Conservation (phyloP, 2,329 filamentous ascomycete species). For the Ophiocordyceps polyrhachis-furcata region DNA sequence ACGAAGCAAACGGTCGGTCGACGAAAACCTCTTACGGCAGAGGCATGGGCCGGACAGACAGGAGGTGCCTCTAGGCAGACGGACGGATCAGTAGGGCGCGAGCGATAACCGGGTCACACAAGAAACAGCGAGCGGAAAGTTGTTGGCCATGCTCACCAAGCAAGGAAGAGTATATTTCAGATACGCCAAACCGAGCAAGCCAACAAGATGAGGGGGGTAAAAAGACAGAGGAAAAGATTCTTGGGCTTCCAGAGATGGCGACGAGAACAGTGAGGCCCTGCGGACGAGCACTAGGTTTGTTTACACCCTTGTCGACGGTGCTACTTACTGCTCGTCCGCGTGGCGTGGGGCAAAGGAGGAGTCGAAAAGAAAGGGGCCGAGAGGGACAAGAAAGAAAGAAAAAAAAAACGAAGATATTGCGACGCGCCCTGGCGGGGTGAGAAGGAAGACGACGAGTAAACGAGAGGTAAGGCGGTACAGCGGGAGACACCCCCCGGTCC, state of each 20-base stretch:
- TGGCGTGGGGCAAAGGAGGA: background rate
- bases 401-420: background rate
- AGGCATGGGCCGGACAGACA: background rate
- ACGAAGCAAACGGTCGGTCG: slow-evolving; percentile 1
- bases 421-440: background rate
- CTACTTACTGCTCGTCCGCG: background rate
- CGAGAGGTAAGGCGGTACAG: background rate
- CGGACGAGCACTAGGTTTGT: background rate
- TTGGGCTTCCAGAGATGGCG: background rate
- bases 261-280: background rate
- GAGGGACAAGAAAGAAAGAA: background rate
- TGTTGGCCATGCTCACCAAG: background rate
- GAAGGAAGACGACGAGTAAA: background rate
- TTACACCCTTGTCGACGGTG: background rate
- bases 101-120: background rate
- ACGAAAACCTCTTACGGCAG: background rate
- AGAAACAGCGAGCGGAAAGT: background rate
- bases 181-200: background rate
- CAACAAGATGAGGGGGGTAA: background rate
- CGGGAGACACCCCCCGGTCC: no score
- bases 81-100: background rate
- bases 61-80: background rate
- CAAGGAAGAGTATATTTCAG: background rate
- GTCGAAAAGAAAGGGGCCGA: background rate
- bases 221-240: no score